These are phyloP conservation scores for Penicillium psychrosexuale DNA, from an alignment of 2,329 filamentous ascomycete species.

Conservation along the genomic window DNA sequence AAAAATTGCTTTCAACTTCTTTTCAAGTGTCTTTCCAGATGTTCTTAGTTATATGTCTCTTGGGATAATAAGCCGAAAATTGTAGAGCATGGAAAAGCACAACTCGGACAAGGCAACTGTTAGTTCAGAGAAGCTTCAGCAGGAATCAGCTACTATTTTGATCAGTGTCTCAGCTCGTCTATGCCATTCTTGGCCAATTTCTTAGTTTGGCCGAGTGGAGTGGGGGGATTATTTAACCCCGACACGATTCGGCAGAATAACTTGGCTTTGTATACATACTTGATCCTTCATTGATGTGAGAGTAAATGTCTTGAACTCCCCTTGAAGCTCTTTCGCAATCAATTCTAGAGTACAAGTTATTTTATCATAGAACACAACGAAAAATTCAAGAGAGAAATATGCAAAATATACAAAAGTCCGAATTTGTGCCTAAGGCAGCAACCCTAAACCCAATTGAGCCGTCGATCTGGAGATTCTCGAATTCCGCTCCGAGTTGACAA, in stretches of 20 bases:
- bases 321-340: not conserved
- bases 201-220: no score
- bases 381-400: not conserved
- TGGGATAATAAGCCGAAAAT: not conserved
- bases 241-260: not conserved
- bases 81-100: not conserved
- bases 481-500: conserved; percentile 10
- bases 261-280: not conserved
- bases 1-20: not conserved
- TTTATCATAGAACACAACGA: not conserved
- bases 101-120: not conserved
- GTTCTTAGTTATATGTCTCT: no score
- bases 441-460: conserved; percentile 22
- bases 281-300: not conserved
- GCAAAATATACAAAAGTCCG: not conserved
- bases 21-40: not conserved
- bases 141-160: not conserved
- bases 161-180: not conserved
- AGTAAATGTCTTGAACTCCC: not conserved
- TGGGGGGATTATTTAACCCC: not conserved
- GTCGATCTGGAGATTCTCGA: conserved; percentile 26
- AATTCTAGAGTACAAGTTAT: not conserved
- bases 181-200: no score
- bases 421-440: conserved; percentile 11
- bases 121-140: not conserved